These are phyloP conservation scores for Plantago elongata DNA, from an alignment of 257 asterid genomes.

Conservation along the genomic window DNA sequence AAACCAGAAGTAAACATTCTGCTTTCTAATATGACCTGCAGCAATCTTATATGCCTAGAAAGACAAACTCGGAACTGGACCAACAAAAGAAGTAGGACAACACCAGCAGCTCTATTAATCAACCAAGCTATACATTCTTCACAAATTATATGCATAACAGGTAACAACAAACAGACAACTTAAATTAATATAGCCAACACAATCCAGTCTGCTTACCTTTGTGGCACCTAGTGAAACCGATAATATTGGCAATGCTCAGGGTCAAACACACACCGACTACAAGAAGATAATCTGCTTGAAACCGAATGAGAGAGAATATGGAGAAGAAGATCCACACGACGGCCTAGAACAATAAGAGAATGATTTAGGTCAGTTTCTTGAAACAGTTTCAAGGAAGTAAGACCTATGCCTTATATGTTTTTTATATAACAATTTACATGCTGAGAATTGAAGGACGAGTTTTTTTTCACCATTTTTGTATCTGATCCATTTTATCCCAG, in stretches of 20 bases:
- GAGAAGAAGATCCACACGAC: conserved; percentile 56
- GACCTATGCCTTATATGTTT: too few species aligned
- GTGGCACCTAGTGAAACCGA: conserved; percentile 61
- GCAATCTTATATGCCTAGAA: not conserved
- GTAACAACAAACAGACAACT: conserved; percentile 3
- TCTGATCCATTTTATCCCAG: too few species aligned
- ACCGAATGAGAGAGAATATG: conserved; percentile 57
- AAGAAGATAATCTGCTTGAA: conserved; percentile 58
- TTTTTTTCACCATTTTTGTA: too few species aligned
- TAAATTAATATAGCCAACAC: not conserved
- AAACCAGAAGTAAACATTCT: not conserved
- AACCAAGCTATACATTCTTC: too few species aligned
- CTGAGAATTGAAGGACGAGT: not conserved
- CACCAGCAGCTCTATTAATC: too few species aligned
- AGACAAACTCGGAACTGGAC: not conserved
- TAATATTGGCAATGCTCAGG: conserved; percentile 54
- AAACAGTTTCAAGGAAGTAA: too few species aligned
- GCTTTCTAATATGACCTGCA: too few species aligned
- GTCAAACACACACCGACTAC: conserved; percentile 61
- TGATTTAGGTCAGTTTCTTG: conserved; percentile 7
- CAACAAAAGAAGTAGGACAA: too few species aligned
- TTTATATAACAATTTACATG: not conserved
- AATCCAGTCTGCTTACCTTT: conserved; percentile 34
- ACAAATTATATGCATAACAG: too few species aligned
- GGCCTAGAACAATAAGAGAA: conserved; percentile 34